Conservation (phyloP, 805 yeast genomes). For the Barnettozyma sp. region DNA sequence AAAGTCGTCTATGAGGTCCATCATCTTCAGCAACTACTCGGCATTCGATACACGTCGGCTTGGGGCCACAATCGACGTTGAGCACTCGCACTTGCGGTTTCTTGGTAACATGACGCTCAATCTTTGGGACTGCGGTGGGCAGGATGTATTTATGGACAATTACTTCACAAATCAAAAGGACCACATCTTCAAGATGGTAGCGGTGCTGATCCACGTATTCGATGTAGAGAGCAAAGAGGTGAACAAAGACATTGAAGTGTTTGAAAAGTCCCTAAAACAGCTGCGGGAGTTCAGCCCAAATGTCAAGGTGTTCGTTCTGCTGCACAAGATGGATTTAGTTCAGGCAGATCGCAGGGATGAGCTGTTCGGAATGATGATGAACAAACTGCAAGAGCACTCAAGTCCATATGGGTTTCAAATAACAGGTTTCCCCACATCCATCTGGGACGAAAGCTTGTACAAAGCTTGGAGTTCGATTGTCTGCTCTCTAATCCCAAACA, state of each 20-base stretch:
- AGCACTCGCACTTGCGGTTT: slow-evolving; percentile 88
- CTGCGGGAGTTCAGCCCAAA: slow-evolving; percentile 79
- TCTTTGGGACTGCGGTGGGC: slow-evolving; percentile 98
- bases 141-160: slow-evolving; percentile 93
- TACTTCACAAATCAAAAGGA: slow-evolving; percentile 83
- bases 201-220: slow-evolving; percentile 90
- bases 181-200: slow-evolving; percentile 92
- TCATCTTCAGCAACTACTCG: slow-evolving; percentile 90
- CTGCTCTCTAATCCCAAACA: slow-evolving; percentile 90
- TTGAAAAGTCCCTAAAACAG: slow-evolving; percentile 74
- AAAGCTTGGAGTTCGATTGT: slow-evolving; percentile 97
- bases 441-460: slow-evolving; percentile 94
- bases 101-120: slow-evolving; percentile 93
- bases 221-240: slow-evolving; percentile 93
- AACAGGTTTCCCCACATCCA: slow-evolving; percentile 88
- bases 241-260: slow-evolving; percentile 88
- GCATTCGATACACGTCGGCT: slow-evolving; percentile 93
- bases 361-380: slow-evolving; percentile 78
- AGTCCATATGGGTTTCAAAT: slow-evolving; percentile 61
- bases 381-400: slow-evolving; percentile 67
- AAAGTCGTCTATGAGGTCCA: slow-evolving; percentile 94
- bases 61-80: slow-evolving; percentile 98
- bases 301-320: slow-evolving; percentile 83
- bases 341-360: slow-evolving; percentile 81
- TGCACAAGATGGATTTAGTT: slow-evolving; percentile 95